Evolutionary conservation across 345 rosid genomes (phyloP), one percentile per base, ranked within the genome.

Genomic region (Acer campestre): DNA sequence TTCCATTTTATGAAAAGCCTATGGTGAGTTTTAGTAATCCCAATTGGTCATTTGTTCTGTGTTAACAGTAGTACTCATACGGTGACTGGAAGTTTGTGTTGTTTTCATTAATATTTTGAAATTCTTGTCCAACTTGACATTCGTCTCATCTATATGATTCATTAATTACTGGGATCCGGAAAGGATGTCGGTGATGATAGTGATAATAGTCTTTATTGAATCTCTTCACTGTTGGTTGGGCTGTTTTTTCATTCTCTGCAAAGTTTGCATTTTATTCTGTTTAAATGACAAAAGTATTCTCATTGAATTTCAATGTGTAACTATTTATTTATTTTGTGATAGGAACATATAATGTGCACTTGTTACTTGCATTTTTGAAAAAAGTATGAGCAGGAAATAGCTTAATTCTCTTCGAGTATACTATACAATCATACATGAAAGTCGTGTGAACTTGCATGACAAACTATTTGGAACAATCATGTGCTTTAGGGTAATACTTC

Each of bases 1-100:
- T 97, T 71, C 99, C 98, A 8, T 93, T 97, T 78, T 94, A 94
- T 71, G 98, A 97, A 77, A 97, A 94, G 79, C 98, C 97, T 46
- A 97, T 97, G 98, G 99, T 97, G 58, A 70, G 90, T 79, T 25
- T 61, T n/a, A 29, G 53, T 72, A 46, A 71, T 35, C 18, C n/a
- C 23, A 0, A 7, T 44, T 18, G 27, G 27, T 53, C 10, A 12
- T 75, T 65, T 35, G 12, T 61, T 49, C 4, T 58, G 0, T 46
- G 49, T 10, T 38, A 6, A 42, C 16, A 53, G 71, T 12, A 31
- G 61, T 64, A 42, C 29, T 48, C 42, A 23, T 40, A 59, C 35
- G 67, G 14, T 59, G 22, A 27, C 10, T 7, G 58, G 42, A 74
- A 18, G 27, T 56, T 8, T 35, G 20, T 38, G 4, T 16, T 75